Conservation (phyloP, 805 yeast species). For the Saccharomycopsis vini region DNA sequence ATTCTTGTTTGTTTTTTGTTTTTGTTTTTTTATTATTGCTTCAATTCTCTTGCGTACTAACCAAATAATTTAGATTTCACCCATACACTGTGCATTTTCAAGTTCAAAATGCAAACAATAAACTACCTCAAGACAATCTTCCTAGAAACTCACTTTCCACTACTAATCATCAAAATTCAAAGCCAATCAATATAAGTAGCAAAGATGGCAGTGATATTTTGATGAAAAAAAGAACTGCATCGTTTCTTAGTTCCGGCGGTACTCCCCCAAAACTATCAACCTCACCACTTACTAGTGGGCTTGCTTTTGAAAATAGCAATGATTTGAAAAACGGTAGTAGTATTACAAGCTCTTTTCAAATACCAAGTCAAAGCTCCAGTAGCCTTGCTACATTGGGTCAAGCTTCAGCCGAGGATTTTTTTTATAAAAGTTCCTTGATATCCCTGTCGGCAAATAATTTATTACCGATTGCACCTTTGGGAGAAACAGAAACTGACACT, state of each 20-base stretch:
- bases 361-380: not conserved
- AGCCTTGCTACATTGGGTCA: not conserved
- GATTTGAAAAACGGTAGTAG: not conserved
- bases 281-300: slow-evolving; percentile 10
- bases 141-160: too few species aligned
- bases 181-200: not conserved
- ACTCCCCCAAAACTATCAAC: not conserved
- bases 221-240: too few species aligned
- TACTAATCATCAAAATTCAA: too few species aligned
- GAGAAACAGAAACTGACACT: slow-evolving; percentile 12
- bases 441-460: slow-evolving; percentile 5
- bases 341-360: too few species aligned
- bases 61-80: slow-evolving; percentile 12
- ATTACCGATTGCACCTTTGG: slow-evolving; percentile 5
- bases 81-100: slow-evolving; percentile 19
- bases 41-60: not conserved
- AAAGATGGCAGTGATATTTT: not conserved
- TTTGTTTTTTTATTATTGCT: not conserved
- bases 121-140: too few species aligned
- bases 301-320: not conserved
- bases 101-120: too few species aligned
- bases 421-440: slow-evolving; percentile 13
- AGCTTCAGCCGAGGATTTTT: slow-evolving; percentile 12
- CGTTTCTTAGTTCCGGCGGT: too few species aligned
- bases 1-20: not conserved